Evolutionary conservation across 2,329 filamentous ascomycete genomes (phyloP), one percentile per base, ranked within the genome.

Genomic region (Oidium heveae): DNA sequence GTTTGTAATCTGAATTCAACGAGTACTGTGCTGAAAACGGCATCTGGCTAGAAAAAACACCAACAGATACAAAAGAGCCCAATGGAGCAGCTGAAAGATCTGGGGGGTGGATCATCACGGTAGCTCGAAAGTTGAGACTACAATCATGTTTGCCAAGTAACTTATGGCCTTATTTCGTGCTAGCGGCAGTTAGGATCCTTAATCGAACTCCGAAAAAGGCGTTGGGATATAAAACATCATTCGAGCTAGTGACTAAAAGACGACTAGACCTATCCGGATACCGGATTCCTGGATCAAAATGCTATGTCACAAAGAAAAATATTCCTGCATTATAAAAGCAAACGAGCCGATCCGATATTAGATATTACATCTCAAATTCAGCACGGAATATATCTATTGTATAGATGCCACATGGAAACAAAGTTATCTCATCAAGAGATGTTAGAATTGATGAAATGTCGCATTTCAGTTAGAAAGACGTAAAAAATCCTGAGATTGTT

Each of bases 381-480:
- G 49, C 49, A 36, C 1, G 32, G 18, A 52, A 52, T 36, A 52
- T 52, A 36, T 52, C 49, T 36, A 52, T 52, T 52, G 5, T 52
- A 12, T 52, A n/a, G 49, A 52, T 52, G 8, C 49, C 49, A 2
- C 18, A 52, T 52, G 49, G 49, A 4, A 36, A 52, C 36, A 52
- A 36, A 52, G 24, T 52, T 34, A 36, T 52, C 4, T 34, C 10
- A 34, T 52, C 49, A 36, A 52, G 49, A 36, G 49, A 52, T 52
- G 49, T 52, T 18, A 52, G 49, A n/a, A n/a, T 52, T 12, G 49
- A 52, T 52, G 49, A 52, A 52, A 52, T 36, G 32, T 52, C 49
- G n/a, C 32, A 34, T 15, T 52, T 36, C 32, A 52, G 33, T 12
- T 52, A 28, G 32, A 8, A 36, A 52, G n/a, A 52, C 12, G 28